Percentiles rank a stretch among this genome's conserved stretches.
These are phyloP conservation scores for Camelina laxa DNA, from an alignment of 345 rosid species.

Conservation along the genomic window DNA sequence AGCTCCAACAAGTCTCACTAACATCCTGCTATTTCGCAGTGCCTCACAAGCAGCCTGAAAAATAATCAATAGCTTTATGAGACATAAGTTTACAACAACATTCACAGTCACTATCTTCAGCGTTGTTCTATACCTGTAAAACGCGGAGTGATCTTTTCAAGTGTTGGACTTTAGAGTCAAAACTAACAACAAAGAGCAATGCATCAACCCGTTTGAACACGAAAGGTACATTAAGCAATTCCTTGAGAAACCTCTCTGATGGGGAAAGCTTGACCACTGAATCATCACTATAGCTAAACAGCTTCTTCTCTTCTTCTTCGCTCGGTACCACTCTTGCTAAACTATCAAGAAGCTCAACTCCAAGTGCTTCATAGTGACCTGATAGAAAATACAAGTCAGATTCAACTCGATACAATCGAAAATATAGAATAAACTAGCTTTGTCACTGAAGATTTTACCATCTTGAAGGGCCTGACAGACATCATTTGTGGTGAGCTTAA, in stretches of 20 bases:
- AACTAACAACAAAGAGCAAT: constrained; percentile 29
- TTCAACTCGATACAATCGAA: constrained; percentile 4
- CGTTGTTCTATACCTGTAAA: constrained; percentile 29
- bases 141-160: constrained; percentile 24
- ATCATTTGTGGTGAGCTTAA: constrained; percentile 76
- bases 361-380: constrained; percentile 83
- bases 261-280: constrained; percentile 52
- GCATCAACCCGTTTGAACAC: constrained; percentile 34
- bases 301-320: constrained; percentile 80
- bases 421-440: neutral
- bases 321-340: constrained; percentile 81
- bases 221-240: constrained; percentile 41
- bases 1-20: constrained; percentile 70
- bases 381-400: constrained; percentile 33
- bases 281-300: constrained; percentile 74
- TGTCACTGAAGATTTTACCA: constrained; percentile 55
- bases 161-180: constrained; percentile 17
- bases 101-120: neutral
- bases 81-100: constrained; percentile 1
- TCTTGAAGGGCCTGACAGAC: constrained; percentile 73
- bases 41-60: constrained; percentile 72
- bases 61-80: neutral
- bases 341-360: constrained; percentile 90
- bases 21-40: constrained; percentile 61
- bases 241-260: constrained; percentile 46